These are phyloP conservation scores for Sungouiella blattae DNA, from an alignment of 805 yeast species.

Conservation along the genomic window DNA sequence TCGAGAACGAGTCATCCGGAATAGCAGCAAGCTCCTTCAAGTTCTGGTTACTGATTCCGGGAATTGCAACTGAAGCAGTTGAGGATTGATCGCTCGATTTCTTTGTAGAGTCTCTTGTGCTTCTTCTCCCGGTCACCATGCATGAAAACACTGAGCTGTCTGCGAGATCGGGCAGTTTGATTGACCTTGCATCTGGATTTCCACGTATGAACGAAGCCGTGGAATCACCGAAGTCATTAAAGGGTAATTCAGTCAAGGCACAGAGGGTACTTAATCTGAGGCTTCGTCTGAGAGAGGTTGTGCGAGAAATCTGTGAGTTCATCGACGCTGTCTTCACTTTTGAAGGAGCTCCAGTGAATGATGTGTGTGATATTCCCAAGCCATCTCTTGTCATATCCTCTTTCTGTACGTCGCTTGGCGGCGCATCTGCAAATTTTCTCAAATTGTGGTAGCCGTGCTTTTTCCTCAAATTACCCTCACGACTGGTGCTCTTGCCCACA, in stretches of 20 bases:
- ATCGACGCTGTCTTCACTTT: conserved; percentile 8
- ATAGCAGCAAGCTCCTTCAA: conserved; percentile 69
- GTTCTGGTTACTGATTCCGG: conserved; percentile 42
- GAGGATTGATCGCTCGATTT: conserved; percentile 13
- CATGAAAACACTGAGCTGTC: conserved; percentile 35
- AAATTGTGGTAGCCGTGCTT: conserved; percentile 50
- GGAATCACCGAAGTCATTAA: conserved; percentile 17
- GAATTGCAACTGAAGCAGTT: conserved; percentile 48
- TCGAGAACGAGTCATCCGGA: conserved; percentile 69
- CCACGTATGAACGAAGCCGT: conserved; percentile 1
- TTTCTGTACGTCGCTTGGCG: too few species aligned
- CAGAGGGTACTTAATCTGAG: conserved; percentile 34
- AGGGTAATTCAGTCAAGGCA: conserved; percentile 41
- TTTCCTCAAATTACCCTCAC: conserved; percentile 35
- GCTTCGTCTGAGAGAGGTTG: conserved; percentile 27
- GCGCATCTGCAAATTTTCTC: conserved; percentile 23
- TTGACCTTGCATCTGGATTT: conserved; percentile 10
- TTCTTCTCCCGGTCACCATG: conserved; percentile 12
- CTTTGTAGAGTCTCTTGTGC: conserved; percentile 1
- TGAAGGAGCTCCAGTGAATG: conserved; percentile 15
- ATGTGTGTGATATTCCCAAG: too few species aligned
- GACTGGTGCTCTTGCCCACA: conserved; percentile 9
- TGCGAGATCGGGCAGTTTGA: conserved; percentile 25
- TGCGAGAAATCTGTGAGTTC: conserved; percentile 16
- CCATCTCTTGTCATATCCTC: too few species aligned